Conservation (phyloP, 306 rosid genomes). For the Ormosia emarginata region DNA sequence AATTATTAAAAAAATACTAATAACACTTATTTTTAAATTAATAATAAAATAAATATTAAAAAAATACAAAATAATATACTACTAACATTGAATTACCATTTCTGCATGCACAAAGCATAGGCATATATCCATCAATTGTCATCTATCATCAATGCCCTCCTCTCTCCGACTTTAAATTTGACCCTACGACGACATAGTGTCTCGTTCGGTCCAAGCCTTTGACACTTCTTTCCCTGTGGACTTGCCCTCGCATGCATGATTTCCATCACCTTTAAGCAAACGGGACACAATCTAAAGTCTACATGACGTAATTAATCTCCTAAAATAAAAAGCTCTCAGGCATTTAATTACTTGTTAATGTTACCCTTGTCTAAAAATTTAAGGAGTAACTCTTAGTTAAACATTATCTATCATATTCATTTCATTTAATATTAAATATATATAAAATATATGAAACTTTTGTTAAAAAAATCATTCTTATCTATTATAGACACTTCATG, state of each 20-base stretch:
- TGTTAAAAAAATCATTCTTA: no score
- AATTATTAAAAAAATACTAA: no score
- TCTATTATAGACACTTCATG: no score
- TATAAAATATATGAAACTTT: no score
- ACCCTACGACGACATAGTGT: slow-evolving; percentile 23
- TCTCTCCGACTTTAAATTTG: slow-evolving; percentile 31
- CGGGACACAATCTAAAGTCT: slow-evolving; percentile 21
- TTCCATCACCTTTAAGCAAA: slow-evolving; percentile 27
- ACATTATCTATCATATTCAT: no score
- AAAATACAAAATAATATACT: no score
- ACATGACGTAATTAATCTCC: slow-evolving; percentile 15
- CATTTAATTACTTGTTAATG: not conserved
- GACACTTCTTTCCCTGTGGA: slow-evolving; percentile 27
- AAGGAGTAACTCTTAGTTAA: no score
- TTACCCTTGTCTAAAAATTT: no score
- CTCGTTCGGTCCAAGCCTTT: slow-evolving; percentile 22
- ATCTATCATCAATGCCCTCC: not conserved
- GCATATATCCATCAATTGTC: not conserved
- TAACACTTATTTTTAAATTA: no score
- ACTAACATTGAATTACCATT: not conserved
- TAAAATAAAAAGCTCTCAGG: no score
- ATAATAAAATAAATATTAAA: no score
- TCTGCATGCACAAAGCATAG: slow-evolving; percentile 44
- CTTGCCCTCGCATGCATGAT: slow-evolving; percentile 36
- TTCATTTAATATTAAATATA: no score